Percentiles rank a stretch among this genome's conserved stretches.
phyloP scores from a whole-genome alignment of 1,139 yeast genomes.

The Insectozyma bohioensis region DNA sequence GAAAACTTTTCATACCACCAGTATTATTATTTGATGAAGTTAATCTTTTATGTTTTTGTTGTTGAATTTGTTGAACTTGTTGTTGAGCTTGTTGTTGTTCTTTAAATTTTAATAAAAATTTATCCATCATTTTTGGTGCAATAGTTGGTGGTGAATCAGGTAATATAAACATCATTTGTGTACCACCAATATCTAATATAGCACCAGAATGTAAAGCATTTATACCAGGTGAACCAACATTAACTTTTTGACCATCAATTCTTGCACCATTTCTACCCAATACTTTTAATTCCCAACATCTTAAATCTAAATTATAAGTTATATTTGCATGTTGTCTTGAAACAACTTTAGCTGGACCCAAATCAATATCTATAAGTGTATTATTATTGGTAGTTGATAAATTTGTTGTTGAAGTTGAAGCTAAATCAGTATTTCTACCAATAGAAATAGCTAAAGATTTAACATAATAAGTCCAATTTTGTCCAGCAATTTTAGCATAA shows the following conservation, averaged over 20 bases:
- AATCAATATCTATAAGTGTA: conserved; percentile 71
- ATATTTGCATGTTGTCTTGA: conserved; percentile 87
- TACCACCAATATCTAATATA: conserved; percentile 90
- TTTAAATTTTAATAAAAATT: conserved; percentile 35
- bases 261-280: conserved; percentile 92
- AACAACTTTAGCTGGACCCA: conserved; percentile 96
- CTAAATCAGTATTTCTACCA: conserved; percentile 78
- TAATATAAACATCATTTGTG: conserved; percentile 97
- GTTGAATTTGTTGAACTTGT: conserved; percentile 6
- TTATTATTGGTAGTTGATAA: conserved; percentile 12
- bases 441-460: conserved; percentile 74
- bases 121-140: conserved; percentile 48
- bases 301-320: conserved; percentile 67
- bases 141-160: conserved; percentile 86
- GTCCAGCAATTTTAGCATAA: conserved; percentile 93
- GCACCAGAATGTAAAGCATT: conserved; percentile 79
- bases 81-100: conserved; percentile 11
- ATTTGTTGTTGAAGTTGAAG: conserved; percentile 5
- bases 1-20: conserved; percentile 45
- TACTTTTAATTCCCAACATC: conserved; percentile 84
- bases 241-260: conserved; percentile 68
- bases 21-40: conserved; percentile 6
- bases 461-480: conserved; percentile 91
- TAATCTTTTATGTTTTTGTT: conserved; percentile 1
- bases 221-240: conserved; percentile 46